These are phyloP conservation scores for Globisporangium middletonii DNA, from an alignment of 352 stramenopile species.

Conservation along the genomic window DNA sequence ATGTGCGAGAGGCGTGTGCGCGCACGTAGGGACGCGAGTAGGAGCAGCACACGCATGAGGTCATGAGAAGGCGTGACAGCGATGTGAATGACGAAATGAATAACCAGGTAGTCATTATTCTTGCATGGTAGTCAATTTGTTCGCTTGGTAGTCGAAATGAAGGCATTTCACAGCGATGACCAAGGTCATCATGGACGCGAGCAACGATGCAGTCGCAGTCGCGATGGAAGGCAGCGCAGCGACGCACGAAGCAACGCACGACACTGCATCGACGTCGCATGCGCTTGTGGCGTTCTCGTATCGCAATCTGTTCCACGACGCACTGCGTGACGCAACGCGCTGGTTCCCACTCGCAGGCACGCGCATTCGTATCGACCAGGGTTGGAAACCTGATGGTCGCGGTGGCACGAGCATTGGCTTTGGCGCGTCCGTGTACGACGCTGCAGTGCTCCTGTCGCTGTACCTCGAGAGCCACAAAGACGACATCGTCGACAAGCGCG, in stretches of 20 bases:
- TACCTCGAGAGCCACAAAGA: constrained; percentile 59
- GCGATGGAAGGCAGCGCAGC: neutral
- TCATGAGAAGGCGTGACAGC: too few species aligned
- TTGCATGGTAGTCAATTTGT: too few species aligned
- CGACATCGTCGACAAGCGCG: constrained; percentile 37
- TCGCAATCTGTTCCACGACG: constrained; percentile 69
- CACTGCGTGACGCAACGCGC: constrained; percentile 52
- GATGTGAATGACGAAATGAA: too few species aligned
- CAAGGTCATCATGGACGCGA: too few species aligned
- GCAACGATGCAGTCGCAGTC: neutral
- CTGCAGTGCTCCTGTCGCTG: constrained; percentile 68
- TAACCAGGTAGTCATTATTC: too few species aligned
- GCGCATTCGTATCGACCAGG: constrained; percentile 62
- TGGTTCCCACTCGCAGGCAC: constrained; percentile 59
- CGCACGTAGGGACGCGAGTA: too few species aligned
- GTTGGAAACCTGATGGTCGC: constrained; percentile 69
- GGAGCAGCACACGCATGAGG: too few species aligned
- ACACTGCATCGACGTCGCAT: neutral
- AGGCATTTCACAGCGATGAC: too few species aligned
- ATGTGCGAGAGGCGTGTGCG: too few species aligned
- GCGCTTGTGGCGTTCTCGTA: constrained; percentile 70
- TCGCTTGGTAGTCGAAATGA: too few species aligned
- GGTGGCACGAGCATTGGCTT: constrained; percentile 72
- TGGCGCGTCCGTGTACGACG: constrained; percentile 78
- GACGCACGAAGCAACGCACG: neutral